Percentiles rank a stretch among this genome's conserved stretches.
These are phyloP conservation scores for Tuctoria greenei DNA, from an alignment of 176 grass and related monocot species.

Conservation along the genomic window DNA sequence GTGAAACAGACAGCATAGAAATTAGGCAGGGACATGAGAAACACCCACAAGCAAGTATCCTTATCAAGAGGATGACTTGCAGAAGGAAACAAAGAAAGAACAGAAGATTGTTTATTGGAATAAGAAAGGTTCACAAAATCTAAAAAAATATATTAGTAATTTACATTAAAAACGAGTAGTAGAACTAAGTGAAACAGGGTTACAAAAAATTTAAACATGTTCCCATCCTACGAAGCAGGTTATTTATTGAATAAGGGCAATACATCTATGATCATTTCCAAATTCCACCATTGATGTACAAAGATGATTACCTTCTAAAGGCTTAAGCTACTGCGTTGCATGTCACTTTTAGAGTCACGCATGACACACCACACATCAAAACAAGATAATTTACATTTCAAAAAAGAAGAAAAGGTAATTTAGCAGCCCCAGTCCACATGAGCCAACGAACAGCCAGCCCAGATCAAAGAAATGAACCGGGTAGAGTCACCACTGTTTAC, in stretches of 20 bases:
- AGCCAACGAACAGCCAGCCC: conserved; percentile 8
- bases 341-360: background rate
- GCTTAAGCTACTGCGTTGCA: conserved; percentile 5
- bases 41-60: conserved; percentile 34
- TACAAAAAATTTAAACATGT: conserved; percentile 10
- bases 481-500: background rate
- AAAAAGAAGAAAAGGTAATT: background rate
- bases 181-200: background rate
- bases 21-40: conserved; percentile 31
- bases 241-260: conserved; percentile 3
- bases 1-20: conserved; percentile 36
- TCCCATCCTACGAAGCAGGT: conserved; percentile 1
- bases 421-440: background rate
- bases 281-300: conserved; percentile 23
- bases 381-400: background rate
- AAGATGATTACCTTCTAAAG: conserved; percentile 11
- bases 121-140: conserved; percentile 32
- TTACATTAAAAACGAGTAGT: conserved; percentile 21
- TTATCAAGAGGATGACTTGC: conserved; percentile 45
- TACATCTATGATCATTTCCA: conserved; percentile 1
- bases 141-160: background rate
- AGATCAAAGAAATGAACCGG: background rate
- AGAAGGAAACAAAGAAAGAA: conserved; percentile 40
- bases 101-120: conserved; percentile 22
- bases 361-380: background rate